These are phyloP conservation scores for Penicillium daleae DNA, from an alignment of 495 filamentous ascomycete genomes.

Conservation along the genomic window DNA sequence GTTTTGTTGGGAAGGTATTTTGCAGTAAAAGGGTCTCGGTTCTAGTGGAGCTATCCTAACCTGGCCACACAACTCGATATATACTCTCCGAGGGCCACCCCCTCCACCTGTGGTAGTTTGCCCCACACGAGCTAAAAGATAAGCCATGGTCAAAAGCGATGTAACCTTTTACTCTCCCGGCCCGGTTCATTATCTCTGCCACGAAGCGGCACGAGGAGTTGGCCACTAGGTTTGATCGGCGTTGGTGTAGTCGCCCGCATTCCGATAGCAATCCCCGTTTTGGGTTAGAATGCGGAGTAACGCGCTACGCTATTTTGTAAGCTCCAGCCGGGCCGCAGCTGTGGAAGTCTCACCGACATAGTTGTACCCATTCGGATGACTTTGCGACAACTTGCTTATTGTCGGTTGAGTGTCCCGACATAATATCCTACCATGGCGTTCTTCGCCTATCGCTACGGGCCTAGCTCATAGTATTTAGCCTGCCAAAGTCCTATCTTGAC, in stretches of 20 bases:
- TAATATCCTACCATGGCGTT: neutral
- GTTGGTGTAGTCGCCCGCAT: neutral
- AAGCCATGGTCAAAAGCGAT: constrained; percentile 5
- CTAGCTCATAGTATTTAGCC: constrained; percentile 1
- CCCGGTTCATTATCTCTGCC: too few species aligned
- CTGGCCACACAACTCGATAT: too few species aligned
- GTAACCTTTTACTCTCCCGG: neutral
- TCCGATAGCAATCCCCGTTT: constrained; percentile 21
- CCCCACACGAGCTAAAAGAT: neutral
- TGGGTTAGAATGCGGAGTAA: constrained; percentile 30
- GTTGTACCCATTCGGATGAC: constrained; percentile 15
- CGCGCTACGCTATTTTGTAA: neutral
- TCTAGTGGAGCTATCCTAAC: too few species aligned
- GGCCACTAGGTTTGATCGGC: neutral
- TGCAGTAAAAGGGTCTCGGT: neutral
- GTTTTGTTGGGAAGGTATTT: neutral
- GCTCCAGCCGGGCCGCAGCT: neutral
- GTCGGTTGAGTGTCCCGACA: constrained; percentile 1
- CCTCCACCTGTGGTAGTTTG: too few species aligned
- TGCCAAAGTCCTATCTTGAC: neutral
- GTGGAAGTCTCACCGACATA: neutral
- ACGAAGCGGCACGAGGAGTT: neutral
- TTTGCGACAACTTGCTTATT: constrained; percentile 17
- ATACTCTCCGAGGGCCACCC: neutral
- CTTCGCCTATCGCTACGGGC: constrained; percentile 1